phyloP scores from a whole-genome alignment of 495 filamentous ascomycete species.

The Penicillium pulvis region DNA sequence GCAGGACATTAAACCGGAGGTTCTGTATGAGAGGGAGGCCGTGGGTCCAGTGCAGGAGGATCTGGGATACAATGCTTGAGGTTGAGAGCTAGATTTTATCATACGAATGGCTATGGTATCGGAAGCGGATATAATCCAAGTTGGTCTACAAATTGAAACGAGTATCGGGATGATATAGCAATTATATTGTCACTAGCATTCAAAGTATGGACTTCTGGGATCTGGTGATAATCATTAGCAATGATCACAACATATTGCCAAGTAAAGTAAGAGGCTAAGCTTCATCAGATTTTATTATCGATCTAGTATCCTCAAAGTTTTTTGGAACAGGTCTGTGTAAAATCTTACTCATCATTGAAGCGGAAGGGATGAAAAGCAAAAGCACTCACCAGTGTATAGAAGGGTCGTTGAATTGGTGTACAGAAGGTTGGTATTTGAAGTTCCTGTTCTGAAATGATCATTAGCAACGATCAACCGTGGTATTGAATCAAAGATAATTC shows the following conservation, averaged over 20 bases:
- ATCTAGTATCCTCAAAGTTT: conserved; percentile 42
- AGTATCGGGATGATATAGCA: neutral
- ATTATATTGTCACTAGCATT: neutral
- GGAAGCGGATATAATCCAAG: neutral
- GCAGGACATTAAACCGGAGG: conserved; percentile 35
- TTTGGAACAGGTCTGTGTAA: conserved; percentile 63
- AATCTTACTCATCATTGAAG: conserved; percentile 54
- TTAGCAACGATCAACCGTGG: neutral
- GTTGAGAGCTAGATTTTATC: neutral
- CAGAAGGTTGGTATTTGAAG: neutral
- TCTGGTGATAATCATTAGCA: conserved; percentile 9
- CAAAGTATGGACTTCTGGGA: neutral
- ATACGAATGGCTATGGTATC: neutral
- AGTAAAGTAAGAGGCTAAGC: conserved; percentile 3
- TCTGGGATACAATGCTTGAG: conserved; percentile 31
- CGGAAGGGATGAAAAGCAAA: neutral
- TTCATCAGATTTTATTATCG: conserved; percentile 52
- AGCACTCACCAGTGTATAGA: neutral
- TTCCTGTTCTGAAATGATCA: neutral
- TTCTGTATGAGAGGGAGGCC: conserved; percentile 44
- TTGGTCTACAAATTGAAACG: neutral
- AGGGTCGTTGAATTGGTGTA: neutral
- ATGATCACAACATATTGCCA: conserved; percentile 5
- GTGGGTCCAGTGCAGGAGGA: conserved; percentile 20
- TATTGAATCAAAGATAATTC: neutral